phyloP scores from a whole-genome alignment of 495 filamentous ascomycete genomes.

The Daldinia grandis region DNA sequence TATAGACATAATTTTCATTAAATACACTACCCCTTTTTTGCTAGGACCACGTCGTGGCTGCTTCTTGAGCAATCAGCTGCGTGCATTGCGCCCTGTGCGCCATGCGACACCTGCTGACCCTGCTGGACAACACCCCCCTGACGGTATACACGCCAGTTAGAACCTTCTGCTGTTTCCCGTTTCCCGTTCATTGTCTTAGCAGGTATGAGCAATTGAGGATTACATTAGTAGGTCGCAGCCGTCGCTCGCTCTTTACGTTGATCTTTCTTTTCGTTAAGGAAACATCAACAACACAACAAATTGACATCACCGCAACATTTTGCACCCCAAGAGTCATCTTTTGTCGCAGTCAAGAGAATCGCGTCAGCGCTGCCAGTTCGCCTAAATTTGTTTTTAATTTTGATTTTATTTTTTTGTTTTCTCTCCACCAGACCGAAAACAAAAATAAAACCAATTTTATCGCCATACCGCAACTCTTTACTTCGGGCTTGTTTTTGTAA shows the following conservation, averaged over 20 bases:
- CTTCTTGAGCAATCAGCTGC: slow-evolving; percentile 30
- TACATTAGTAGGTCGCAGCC: slow-evolving; percentile 42
- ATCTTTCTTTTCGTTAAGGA: slow-evolving; percentile 53
- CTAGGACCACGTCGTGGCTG: slow-evolving; percentile 28
- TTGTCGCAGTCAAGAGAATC: slow-evolving; percentile 63
- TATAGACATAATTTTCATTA: slow-evolving; percentile 23
- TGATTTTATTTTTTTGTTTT: slow-evolving; percentile 47
- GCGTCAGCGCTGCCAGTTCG: slow-evolving; percentile 58
- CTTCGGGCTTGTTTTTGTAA: slow-evolving; percentile 49
- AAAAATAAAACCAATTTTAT: slow-evolving; percentile 47
- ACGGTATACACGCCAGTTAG: slow-evolving; percentile 1
- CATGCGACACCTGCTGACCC: slow-evolving; percentile 36
- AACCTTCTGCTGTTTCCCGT: slow-evolving; percentile 12
- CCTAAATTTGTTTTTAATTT: slow-evolving; percentile 24
- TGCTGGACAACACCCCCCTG: slow-evolving; percentile 25
- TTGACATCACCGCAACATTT: slow-evolving; percentile 51
- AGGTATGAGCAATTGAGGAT: slow-evolving; percentile 19
- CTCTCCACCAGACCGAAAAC: slow-evolving; percentile 42
- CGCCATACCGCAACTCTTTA: slow-evolving; percentile 49
- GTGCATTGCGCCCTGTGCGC: slow-evolving; percentile 35
- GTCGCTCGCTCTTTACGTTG: slow-evolving; percentile 35
- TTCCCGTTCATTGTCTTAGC: slow-evolving; percentile 26
- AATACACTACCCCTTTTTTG: slow-evolving; percentile 27
- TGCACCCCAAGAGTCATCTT: slow-evolving; percentile 58
- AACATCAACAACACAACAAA: slow-evolving; percentile 54